phyloP scores from a whole-genome alignment of 148 eudicot genomes.

The Vaccinium myrtillus region DNA sequence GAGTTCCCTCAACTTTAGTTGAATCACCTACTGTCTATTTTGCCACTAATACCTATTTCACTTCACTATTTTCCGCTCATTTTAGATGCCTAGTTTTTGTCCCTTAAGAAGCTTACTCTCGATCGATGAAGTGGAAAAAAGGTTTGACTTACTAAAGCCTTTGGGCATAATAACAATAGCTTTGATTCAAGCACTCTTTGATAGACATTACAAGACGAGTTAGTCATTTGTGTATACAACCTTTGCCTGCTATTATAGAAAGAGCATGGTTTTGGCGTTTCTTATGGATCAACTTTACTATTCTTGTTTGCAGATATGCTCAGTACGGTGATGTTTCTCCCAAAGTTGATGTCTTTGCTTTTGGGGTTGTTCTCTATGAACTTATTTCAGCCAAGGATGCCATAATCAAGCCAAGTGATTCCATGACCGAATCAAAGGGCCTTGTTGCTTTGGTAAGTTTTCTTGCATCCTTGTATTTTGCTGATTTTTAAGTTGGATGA shows the following conservation, averaged over 20 bases:
- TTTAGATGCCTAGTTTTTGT: background rate
- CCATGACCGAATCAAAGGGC: conserved; percentile 52
- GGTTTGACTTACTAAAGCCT: background rate
- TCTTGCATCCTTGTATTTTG: background rate
- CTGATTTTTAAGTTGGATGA: background rate
- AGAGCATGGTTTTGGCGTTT: background rate
- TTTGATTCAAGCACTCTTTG: background rate
- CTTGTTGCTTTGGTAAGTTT: conserved; percentile 64
- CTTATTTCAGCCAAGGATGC: conserved; percentile 91
- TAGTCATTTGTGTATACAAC: background rate
- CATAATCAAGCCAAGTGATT: conserved; percentile 51
- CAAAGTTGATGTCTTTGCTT: conserved; percentile 88
- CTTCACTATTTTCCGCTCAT: background rate
- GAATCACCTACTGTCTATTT: background rate
- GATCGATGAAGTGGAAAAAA: background rate
- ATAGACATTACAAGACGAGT: background rate
- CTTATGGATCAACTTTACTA: conserved; percentile 8
- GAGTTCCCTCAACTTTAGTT: background rate
- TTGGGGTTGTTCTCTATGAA: conserved; percentile 90
- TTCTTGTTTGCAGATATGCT: conserved; percentile 62
- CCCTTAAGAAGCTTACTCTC: background rate
- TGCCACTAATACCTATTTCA: background rate
- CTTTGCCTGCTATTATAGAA: background rate
- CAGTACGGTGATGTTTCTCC: conserved; percentile 88
- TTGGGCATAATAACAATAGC: background rate